Evolutionary conservation across 768 basidiomycete species (phyloP).

Genomic region (Mycena haematopus): DNA sequence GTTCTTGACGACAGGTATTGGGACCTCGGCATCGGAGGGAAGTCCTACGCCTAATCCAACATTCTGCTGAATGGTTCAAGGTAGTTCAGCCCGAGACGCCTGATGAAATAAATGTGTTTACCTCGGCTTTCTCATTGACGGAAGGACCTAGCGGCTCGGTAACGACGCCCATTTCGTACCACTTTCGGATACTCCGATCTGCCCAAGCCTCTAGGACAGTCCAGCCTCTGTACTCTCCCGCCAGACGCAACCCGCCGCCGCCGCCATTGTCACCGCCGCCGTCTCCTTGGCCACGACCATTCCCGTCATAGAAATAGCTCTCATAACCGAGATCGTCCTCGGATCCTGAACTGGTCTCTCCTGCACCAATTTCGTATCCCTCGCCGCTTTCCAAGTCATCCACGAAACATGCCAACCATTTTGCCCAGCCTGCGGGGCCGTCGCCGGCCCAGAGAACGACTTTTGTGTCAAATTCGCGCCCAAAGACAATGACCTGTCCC

Average conservation of each 20-base stretch:
- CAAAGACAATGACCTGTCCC: slow-evolving; percentile 98
- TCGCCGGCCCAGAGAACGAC: slow-evolving; percentile 95
- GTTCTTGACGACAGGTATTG: slow-evolving; percentile 66
- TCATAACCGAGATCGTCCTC: slow-evolving; percentile 90
- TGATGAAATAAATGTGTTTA: slow-evolving; percentile 34
- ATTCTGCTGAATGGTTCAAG: slow-evolving; percentile 37
- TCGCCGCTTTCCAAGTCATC: slow-evolving; percentile 94
- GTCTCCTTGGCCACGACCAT: slow-evolving; percentile 77
- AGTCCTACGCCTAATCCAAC: slow-evolving; percentile 48
- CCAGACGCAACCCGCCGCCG: slow-evolving; percentile 73
- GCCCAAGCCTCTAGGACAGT: slow-evolving; percentile 93
- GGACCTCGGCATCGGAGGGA: slow-evolving; percentile 50
- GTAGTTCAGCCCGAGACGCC: neutral
- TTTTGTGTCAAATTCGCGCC: slow-evolving; percentile 98
- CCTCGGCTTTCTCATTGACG: slow-evolving; percentile 57
- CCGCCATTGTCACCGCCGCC: slow-evolving; percentile 77
- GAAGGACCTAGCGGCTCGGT: slow-evolving; percentile 50
- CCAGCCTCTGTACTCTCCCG: slow-evolving; percentile 92
- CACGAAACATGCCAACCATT: slow-evolving; percentile 89
- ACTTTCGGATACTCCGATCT: slow-evolving; percentile 84
- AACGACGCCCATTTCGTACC: slow-evolving; percentile 82
- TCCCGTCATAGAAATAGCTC: slow-evolving; percentile 85
- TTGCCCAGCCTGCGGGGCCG: slow-evolving; percentile 91
- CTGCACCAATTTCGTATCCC: slow-evolving; percentile 78
- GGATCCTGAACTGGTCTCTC: slow-evolving; percentile 69